Evolutionary conservation across 1,139 yeast genomes (phyloP).

Genomic region (Magnusiomyces magnusii): DNA sequence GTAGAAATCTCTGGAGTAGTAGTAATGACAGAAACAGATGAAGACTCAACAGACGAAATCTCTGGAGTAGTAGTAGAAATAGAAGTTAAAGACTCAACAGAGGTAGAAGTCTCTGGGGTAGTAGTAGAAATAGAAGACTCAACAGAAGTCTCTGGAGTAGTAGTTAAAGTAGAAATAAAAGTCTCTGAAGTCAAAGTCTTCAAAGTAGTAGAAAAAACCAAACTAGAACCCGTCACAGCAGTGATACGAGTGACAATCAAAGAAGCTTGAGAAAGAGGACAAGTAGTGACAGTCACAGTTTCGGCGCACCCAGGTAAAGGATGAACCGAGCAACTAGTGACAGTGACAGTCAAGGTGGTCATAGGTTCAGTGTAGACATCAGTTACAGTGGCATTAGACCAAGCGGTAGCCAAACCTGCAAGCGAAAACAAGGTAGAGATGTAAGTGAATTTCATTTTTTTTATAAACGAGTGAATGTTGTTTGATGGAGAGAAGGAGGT

Average conservation of each 20-base stretch:
- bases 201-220: neutral
- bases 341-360: slow-evolving; percentile 1
- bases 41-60: neutral
- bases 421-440: neutral
- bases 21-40: neutral
- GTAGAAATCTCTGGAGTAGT: neutral
- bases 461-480: neutral
- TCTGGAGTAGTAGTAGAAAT: neutral
- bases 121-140: neutral
- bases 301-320: neutral
- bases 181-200: neutral
- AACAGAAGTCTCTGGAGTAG: neutral
- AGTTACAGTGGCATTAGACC: neutral
- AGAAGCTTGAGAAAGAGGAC: neutral
- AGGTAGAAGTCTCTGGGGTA: neutral
- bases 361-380: neutral
- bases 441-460: neutral
- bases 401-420: neutral
- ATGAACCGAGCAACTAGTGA: neutral
- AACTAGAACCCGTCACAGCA: too few species aligned
- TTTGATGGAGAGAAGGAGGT: too few species aligned
- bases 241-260: too few species aligned
- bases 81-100: neutral
- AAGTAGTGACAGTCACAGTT: slow-evolving; percentile 1
- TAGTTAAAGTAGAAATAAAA: neutral